These are phyloP conservation scores for Calocybe gambosa DNA, from an alignment of 1,284 basidiomycete species.

Conservation along the genomic window DNA sequence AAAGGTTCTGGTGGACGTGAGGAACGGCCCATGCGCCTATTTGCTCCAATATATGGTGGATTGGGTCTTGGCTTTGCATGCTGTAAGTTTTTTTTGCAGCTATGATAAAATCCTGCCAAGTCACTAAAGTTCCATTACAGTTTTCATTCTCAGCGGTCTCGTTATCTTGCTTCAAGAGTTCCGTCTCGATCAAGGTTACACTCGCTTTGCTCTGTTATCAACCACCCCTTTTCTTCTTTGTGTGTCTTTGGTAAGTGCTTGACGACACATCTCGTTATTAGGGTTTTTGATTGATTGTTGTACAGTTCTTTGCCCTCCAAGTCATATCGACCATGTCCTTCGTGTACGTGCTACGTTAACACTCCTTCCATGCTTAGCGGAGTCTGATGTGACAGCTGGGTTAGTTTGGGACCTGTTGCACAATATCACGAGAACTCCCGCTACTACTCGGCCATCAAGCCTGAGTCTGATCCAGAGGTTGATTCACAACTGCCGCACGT, in stretches of 20 bases:
- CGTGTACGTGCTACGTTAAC: conserved; percentile 36
- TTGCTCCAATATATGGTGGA: conserved; percentile 75
- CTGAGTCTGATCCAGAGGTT: conserved; percentile 54
- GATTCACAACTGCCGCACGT: conserved; percentile 70
- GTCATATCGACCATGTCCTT: conserved; percentile 65
- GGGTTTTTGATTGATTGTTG: neutral
- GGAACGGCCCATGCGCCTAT: conserved; percentile 59
- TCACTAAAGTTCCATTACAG: conserved; percentile 24
- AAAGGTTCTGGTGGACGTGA: conserved; percentile 38
- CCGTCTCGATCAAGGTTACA: conserved; percentile 57
- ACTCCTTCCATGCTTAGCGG: conserved; percentile 26
- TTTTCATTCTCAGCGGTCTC: conserved; percentile 57
- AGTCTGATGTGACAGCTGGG: conserved; percentile 11
- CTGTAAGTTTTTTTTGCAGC: conserved; percentile 36
- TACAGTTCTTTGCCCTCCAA: conserved; percentile 62
- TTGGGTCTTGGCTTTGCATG: conserved; percentile 57
- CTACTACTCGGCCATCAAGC: conserved; percentile 66
- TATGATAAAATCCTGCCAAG: neutral
- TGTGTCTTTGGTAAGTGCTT: conserved; percentile 55
- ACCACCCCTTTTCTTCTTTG: conserved; percentile 68
- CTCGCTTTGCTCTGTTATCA: conserved; percentile 58
- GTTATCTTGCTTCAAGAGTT: conserved; percentile 59
- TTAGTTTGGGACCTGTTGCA: conserved; percentile 64
- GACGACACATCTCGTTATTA: neutral
- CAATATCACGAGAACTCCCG: conserved; percentile 73